Base-by-base conservation (phyloP, 345 rosid species). In the Pistacia integerrima region DNA sequence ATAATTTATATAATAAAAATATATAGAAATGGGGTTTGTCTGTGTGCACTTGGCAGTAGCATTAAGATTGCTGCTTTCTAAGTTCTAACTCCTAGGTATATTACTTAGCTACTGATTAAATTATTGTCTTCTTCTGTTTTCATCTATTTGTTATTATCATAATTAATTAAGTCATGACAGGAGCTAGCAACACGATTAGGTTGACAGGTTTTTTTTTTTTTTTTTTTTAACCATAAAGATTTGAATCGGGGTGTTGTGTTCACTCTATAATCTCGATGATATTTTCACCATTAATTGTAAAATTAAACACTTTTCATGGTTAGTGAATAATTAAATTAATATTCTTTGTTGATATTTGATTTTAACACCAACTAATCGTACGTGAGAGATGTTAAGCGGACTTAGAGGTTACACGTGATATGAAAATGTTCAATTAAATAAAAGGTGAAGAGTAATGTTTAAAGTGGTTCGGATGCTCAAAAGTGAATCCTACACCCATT, bases 1-100 rank as follows among this genome's bases (percentile, higher is more conserved):
- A 74, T 76, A 65, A 72, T 70, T 59, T 76, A 58, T 68, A 73
- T 11, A 36, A 64, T 79, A 25, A 77, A 18, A 57, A 75, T 77
- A 82, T 54, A 44, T 68, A 77, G 2, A 78, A 74, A 82, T 59
- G 25, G 44, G 65, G 78, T 79, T 84, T 88, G 92, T 88, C 86
- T 62, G 74, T 73, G 83, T 80, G 86, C 83, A 77, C 66, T 88
- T 89, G 92, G 87, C 88, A 74, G 62, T 73, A 69, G 60, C 76
- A 78, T 41, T 79, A 69, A 75, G 82, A 76, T 83, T 76, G 78
- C 65, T 76, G 76, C 41, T 66, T 74, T 87, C 84, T 85, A 89
- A 86, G 89, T 86, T 85, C 86, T 87, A 91, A 88, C 90, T 88
- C 87, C 89, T 68, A 87, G 86, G 90, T 64, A 78, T 70, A 18